phyloP scores from a whole-genome alignment of 2,329 filamentous ascomycete species.

The Rachicladosporium sp. region DNA sequence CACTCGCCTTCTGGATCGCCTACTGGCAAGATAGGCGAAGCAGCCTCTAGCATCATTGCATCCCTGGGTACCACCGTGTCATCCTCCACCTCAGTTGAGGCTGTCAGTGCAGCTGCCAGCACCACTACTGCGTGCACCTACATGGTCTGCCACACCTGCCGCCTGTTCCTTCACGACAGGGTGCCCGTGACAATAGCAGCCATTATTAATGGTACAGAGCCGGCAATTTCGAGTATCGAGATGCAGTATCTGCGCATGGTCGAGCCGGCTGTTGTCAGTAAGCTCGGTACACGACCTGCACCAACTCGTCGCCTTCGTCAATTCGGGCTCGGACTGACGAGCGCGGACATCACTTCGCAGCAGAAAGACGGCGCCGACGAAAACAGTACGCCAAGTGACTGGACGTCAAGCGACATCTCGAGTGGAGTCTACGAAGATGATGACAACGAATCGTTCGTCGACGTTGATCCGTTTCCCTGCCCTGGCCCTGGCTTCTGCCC shows the following conservation, averaged over 20 bases:
- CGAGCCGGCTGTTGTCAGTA: conserved; percentile 24
- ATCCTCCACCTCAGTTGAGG: conserved; percentile 3
- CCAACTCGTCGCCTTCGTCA: conserved; percentile 1
- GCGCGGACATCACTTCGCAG: conserved; percentile 19
- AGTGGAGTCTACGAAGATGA: conserved; percentile 10
- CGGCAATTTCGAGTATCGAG: conserved; percentile 23
- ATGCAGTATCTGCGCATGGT: conserved; percentile 22
- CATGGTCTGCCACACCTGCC: conserved; percentile 38
- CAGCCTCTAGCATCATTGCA: conserved; percentile 15
- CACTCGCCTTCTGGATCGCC: neutral
- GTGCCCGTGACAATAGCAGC: conserved; percentile 33
- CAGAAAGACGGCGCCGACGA: conserved; percentile 10
- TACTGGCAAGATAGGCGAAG: neutral
- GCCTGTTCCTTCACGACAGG: conserved; percentile 37
- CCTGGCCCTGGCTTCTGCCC: conserved; percentile 17
- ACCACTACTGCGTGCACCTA: conserved; percentile 26
- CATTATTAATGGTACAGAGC: conserved; percentile 26
- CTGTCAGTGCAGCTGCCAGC: conserved; percentile 5
- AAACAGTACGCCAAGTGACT: conserved; percentile 14
- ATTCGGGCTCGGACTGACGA: conserved; percentile 1
- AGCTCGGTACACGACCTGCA: conserved; percentile 20
- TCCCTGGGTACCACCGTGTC: conserved; percentile 12
- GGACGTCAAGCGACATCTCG: conserved; percentile 13
- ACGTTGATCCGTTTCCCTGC: conserved; percentile 14
- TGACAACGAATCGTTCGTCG: conserved; percentile 6